These are phyloP conservation scores for Ophiosphaerella herpotricha DNA, from an alignment of 2,329 filamentous ascomycete genomes.

Conservation along the genomic window DNA sequence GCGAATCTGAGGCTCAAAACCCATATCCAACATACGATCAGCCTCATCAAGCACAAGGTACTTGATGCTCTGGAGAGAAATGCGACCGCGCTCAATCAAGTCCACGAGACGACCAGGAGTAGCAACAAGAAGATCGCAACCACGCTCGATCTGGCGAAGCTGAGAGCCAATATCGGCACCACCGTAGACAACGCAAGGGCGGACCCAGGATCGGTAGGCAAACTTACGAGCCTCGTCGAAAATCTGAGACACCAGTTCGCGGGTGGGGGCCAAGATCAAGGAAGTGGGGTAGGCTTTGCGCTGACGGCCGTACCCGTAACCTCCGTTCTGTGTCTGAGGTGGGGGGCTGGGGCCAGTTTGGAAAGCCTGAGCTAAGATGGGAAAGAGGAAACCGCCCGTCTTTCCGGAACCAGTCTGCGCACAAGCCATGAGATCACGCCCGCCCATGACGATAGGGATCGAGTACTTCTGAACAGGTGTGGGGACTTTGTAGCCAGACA, in stretches of 20 bases:
- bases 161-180: constrained; percentile 98
- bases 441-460: constrained; percentile 97
- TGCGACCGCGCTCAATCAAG: constrained; percentile 96
- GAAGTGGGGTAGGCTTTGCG: constrained; percentile 98
- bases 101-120: constrained; percentile 97
- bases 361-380: constrained; percentile 97
- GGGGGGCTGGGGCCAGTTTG: constrained; percentile 78
- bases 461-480: constrained; percentile 99
- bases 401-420: constrained; percentile 99
- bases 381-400: constrained; percentile 99
- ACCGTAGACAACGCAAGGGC: constrained; percentile 97
- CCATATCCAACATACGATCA: constrained; percentile 99
- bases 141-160: constrained; percentile 96
- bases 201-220: constrained; percentile 97
- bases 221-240: constrained; percentile 98
- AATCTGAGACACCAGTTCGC: constrained; percentile 98
- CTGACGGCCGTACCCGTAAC: constrained; percentile 70
- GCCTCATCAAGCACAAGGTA: constrained; percentile 98
- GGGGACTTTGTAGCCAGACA: constrained; percentile 92
- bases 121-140: constrained; percentile 94
- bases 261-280: constrained; percentile 91
- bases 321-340: constrained; percentile 65
- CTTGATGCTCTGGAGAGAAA: constrained; percentile 98
- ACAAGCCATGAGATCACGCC: constrained; percentile 98
- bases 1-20: constrained; percentile 99